Evolutionary conservation across 768 basidiomycete genomes (phyloP).

Genomic region (Tricholoma sp.): DNA sequence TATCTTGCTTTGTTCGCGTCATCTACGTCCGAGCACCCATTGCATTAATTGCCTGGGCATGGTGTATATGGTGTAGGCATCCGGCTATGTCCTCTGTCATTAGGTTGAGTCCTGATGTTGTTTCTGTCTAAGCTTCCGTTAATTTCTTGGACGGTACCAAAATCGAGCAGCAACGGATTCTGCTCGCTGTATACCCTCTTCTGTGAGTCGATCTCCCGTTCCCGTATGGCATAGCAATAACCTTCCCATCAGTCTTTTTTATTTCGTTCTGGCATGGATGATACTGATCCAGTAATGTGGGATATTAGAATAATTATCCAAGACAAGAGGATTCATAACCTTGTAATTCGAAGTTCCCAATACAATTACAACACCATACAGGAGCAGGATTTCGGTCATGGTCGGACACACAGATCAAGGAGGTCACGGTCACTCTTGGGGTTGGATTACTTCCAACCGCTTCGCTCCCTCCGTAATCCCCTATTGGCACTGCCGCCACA

Average conservation of each 20-base stretch:
- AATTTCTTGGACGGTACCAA: conserved; percentile 95
- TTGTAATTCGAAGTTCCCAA: too few species aligned
- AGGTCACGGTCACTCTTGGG: too few species aligned
- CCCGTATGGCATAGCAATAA: neutral
- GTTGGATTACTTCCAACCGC: too few species aligned
- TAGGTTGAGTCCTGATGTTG: neutral
- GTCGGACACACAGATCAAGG: too few species aligned
- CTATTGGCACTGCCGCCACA: too few species aligned
- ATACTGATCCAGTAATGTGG: conserved; percentile 74
- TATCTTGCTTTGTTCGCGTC: conserved; percentile 77
- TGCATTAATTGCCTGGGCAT: conserved; percentile 83
- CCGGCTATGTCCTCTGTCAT: neutral
- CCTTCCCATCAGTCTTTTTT: conserved; percentile 60
- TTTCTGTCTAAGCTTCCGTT: conserved; percentile 65
- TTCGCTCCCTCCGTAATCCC: too few species aligned
- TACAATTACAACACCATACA: too few species aligned
- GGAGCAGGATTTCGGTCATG: too few species aligned
- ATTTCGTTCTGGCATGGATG: conserved; percentile 96
- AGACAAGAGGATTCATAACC: too few species aligned
- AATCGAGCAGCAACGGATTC: conserved; percentile 83
- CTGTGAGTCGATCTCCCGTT: conserved; percentile 48
- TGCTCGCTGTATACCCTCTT: conserved; percentile 95
- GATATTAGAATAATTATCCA: too few species aligned
- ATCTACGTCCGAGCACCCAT: conserved; percentile 88
- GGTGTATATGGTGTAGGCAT: conserved; percentile 94